Conservation (phyloP, 2,329 filamentous ascomycete species). For the Ceratocystis alfenasii region DNA sequence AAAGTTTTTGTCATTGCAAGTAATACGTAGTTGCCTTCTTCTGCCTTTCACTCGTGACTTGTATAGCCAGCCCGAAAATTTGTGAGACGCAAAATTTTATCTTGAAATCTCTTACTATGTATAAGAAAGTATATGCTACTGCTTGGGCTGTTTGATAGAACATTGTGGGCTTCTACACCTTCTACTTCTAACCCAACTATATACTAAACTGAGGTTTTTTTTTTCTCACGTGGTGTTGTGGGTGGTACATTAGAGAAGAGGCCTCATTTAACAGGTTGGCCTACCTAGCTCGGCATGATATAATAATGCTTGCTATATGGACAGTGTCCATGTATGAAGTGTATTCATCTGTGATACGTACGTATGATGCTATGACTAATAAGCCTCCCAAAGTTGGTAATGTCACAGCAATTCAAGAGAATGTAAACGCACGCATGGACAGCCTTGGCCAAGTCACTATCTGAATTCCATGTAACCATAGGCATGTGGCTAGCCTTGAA, state of each 20-base stretch:
- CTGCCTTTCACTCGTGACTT: background rate
- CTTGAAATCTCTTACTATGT: background rate
- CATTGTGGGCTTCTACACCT: no score
- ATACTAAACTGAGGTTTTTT: background rate
- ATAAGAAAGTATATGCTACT: no score
- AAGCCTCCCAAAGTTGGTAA: background rate
- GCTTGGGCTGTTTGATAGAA: background rate
- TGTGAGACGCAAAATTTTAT: background rate
- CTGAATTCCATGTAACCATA: background rate
- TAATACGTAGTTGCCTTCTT: background rate
- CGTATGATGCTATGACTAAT: background rate
- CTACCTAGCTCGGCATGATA: background rate
- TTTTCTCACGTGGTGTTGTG: background rate
- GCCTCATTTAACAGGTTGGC: background rate
- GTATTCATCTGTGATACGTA: no score
- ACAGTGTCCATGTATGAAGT: background rate
- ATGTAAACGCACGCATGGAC: background rate
- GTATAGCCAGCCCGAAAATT: no score
- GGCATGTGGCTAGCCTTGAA: background rate
- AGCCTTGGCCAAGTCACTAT: background rate
- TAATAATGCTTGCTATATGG: background rate
- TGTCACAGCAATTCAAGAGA: background rate
- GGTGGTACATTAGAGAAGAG: background rate
- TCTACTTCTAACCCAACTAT: no score
- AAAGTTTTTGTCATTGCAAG: background rate